phyloP scores from a whole-genome alignment of 495 filamentous ascomycete genomes.

The Penicillium cataractarum region DNA sequence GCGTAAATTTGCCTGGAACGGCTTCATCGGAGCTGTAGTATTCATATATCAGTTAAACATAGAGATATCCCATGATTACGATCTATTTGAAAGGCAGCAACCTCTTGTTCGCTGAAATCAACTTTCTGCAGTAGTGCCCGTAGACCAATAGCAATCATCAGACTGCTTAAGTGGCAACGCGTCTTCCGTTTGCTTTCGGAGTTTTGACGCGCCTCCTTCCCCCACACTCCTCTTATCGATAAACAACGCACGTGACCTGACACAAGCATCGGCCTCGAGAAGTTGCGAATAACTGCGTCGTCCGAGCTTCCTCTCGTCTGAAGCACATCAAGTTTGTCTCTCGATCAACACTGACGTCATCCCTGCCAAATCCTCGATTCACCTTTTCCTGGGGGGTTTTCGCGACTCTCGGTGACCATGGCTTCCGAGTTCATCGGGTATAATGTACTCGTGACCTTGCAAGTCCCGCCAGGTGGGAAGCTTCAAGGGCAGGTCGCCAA shows the following conservation, averaged over 20 bases:
- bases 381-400: background rate
- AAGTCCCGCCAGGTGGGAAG: slow-evolving; percentile 63
- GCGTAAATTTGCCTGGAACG: background rate
- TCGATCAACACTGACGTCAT: background rate
- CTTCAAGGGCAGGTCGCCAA: slow-evolving; percentile 74
- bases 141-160: background rate
- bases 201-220: background rate
- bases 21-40: background rate
- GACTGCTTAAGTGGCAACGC: background rate
- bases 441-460: slow-evolving; percentile 75
- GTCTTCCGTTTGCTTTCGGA: background rate
- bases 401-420: slow-evolving; percentile 45
- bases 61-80: slow-evolving; percentile 10
- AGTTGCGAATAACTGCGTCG: too few species aligned
- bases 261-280: background rate
- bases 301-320: slow-evolving; percentile 16
- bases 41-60: slow-evolving; percentile 7
- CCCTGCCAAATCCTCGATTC: background rate
- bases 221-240: slow-evolving; percentile 26
- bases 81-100: too few species aligned
- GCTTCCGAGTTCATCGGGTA: slow-evolving; percentile 76
- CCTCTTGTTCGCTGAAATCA: background rate
- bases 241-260: slow-evolving; percentile 20
- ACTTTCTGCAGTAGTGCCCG: background rate
- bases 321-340: slow-evolving; percentile 3